Percentiles rank a stretch among this genome's conserved stretches.
Conservation (phyloP, 768 basidiomycete species). For the button mushroom (Agaricus bisporus) region DNA sequence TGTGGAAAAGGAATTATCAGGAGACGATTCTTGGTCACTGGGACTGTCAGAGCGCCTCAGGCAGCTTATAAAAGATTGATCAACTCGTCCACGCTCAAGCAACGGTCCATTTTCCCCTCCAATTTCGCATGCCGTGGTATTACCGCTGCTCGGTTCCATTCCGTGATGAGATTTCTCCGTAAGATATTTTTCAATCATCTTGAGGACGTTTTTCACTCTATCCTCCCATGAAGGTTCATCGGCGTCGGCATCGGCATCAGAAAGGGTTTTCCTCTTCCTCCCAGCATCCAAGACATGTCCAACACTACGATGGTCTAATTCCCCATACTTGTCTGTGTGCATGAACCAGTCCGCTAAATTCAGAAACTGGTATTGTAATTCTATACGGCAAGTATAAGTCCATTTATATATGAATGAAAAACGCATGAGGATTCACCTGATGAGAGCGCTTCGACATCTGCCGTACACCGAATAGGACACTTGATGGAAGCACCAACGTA, state of each 20-base stretch:
- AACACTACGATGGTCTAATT: neutral
- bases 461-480: neutral
- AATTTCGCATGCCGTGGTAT: no score
- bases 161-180: no score
- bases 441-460: neutral
- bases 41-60: no score
- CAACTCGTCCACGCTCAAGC: no score
- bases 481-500: neutral
- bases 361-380: neutral
- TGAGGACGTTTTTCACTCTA: no score
- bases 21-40: no score
- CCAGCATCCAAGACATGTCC: neutral
- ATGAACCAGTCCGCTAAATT: neutral
- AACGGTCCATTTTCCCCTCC: no score
- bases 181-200: no score
- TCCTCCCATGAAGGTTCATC: no score
- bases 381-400: neutral
- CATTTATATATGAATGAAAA: neutral
- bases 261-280: neutral
- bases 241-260: neutral
- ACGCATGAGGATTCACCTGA: neutral
- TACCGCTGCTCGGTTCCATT: no score
- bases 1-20: no score
- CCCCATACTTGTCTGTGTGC: neutral
- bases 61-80: no score